A percentile compares a stretch with the other conserved stretches of the same genome.
These are phyloP conservation scores for Penicillium alfredii DNA, from an alignment of 495 filamentous ascomycete species.

Conservation along the genomic window DNA sequence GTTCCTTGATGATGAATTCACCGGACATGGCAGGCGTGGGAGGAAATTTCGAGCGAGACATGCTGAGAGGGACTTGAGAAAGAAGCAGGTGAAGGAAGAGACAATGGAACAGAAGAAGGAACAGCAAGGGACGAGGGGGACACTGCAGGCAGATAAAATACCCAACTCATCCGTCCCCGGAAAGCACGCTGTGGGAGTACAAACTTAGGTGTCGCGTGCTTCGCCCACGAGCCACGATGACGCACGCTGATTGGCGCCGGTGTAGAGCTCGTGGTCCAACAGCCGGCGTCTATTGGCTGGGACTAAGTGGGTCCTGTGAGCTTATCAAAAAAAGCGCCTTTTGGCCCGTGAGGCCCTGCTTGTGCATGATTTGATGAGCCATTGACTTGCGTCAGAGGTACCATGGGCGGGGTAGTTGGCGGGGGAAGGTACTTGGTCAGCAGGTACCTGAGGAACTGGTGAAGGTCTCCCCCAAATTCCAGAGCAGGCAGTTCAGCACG, in stretches of 20 bases:
- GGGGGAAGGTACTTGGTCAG: too few relatives aligned
- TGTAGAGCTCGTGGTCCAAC: conserved; percentile 18
- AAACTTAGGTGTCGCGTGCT: conserved; percentile 52
- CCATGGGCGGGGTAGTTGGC: too few relatives aligned
- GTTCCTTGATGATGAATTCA: conserved; percentile 74
- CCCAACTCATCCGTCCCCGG: too few relatives aligned
- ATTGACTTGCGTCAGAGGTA: too few relatives aligned
- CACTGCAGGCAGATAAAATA: too few relatives aligned
- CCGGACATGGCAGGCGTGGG: conserved; percentile 82
- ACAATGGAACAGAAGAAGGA: background rate
- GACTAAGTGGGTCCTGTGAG: conserved; percentile 11
- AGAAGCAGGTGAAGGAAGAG: conserved; percentile 1
- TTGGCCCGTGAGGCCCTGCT: too few relatives aligned
- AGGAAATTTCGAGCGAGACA: conserved; percentile 66
- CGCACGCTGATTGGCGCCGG: conserved; percentile 26
- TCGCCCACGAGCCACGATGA: conserved; percentile 32
- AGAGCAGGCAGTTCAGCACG: too few relatives aligned
- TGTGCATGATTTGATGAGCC: too few relatives aligned
- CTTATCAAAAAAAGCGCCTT: conserved; percentile 21
- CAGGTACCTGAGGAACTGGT: too few relatives aligned
- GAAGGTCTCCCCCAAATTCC: too few relatives aligned
- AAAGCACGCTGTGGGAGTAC: too few relatives aligned
- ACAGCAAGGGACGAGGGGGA: background rate
- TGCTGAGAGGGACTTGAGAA: conserved; percentile 28
- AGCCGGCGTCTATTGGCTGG: conserved; percentile 20